Evolutionary conservation across 371 early-diverging fungal species (phyloP).

Genomic region (Mucor piriformis): DNA sequence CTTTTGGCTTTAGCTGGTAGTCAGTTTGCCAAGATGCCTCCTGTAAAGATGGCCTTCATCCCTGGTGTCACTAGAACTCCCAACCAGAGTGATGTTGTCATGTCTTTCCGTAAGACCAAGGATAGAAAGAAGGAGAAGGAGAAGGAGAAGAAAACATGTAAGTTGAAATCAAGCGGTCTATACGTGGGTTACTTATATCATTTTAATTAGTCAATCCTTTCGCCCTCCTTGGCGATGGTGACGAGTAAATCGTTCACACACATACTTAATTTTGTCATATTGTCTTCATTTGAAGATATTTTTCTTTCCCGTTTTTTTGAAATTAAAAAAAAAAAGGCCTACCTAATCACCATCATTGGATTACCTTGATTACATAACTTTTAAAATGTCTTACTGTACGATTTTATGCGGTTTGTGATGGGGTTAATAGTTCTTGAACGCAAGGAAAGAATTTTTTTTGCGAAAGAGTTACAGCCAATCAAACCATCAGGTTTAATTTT

Average conservation of each 20-base stretch:
- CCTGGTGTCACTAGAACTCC: slow-evolving; percentile 65
- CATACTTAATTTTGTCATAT: too few species aligned
- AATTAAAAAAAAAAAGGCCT: not conserved
- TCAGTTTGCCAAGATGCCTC: slow-evolving; percentile 65
- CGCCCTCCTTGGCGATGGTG: slow-evolving; percentile 37
- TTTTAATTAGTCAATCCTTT: slow-evolving; percentile 41
- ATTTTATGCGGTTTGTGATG: too few species aligned
- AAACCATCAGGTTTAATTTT: too few species aligned
- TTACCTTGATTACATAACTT: too few species aligned
- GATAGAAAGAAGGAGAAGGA: slow-evolving; percentile 48
- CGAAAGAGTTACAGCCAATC: too few species aligned
- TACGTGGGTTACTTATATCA: not conserved
- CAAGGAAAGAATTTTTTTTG: too few species aligned
- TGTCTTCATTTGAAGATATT: not conserved
- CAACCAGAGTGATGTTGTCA: slow-evolving; percentile 32
- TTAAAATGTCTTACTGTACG: too few species aligned
- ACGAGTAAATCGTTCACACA: slow-evolving; percentile 13
- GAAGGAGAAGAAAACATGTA: slow-evolving; percentile 51
- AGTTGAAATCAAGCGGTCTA: slow-evolving; percentile 11
- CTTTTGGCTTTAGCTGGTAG: slow-evolving; percentile 69
- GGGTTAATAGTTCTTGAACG: too few species aligned
- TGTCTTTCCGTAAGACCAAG: slow-evolving; percentile 36
- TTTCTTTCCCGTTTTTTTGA: not conserved
- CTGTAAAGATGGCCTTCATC: slow-evolving; percentile 62
- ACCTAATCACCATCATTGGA: too few species aligned